Base-by-base conservation (phyloP, 2,329 filamentous ascomycete species). In the Sporothrix brasiliensis region DNA sequence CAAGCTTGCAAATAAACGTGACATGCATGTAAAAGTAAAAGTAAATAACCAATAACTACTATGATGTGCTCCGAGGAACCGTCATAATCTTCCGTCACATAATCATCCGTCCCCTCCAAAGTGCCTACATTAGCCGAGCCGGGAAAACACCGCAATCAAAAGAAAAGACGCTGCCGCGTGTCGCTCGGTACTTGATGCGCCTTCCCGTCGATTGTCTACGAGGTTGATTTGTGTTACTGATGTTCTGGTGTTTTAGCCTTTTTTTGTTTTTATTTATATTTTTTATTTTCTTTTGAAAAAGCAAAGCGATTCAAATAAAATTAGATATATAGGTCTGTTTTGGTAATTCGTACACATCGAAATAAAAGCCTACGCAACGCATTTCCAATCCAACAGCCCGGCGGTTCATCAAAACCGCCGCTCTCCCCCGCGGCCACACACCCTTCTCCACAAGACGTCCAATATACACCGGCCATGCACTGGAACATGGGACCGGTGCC, bases 181-280 rank as follows among this genome's bases (percentile, higher is more conserved):
- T 53, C 27, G 30, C 47, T 67, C 63, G 49, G 63, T 67, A 53
- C 49, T 53, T 53, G 63, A 19, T 52, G 63, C 63, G 1, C n/a
- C 19, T 53, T 24, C 0, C 63, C 47, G 47, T 21, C 14, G n/a
- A 1, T 60, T 44, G 39, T 19, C 13, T 4, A 7, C 2, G 39
- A 10, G n/a, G 56, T 7, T 44, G n/a, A n/a, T 4, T 11, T 11
- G 30, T 50, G 14, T 50, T 50, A 50, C 47, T 19, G 10, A 24
- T 49, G 47, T 19, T 4, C 19, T 2, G 4, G 2, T 16, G 2
- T 49, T 49, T 19, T 49, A 49, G 24, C 24, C 24, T 24, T 2
- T 24, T 49, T 49, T 49, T 49, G 19, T 16, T 14, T 4, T 14
- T 9, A 41, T 41, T 41, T 41, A 41, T 9, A 41, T 2, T 41